Base-by-base conservation (phyloP, 148 eudicot species). In the Gaultheria prostrata region DNA sequence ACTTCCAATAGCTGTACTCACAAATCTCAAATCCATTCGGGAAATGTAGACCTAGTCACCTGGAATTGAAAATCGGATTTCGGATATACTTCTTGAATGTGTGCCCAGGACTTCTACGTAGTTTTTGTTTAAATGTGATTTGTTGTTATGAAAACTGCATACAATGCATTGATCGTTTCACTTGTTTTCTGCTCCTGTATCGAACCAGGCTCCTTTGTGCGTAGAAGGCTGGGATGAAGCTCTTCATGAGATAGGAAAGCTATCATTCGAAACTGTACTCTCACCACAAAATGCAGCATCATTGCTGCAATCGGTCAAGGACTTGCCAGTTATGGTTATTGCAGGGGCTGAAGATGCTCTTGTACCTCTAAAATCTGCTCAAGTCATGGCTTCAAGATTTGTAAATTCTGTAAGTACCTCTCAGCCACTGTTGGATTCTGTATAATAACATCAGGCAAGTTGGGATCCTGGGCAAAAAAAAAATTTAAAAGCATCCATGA, bases 181-280 rank as follows among this genome's bases (percentile, higher is more conserved):
- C 46, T 72, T 67, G 43, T 33, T 81, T 80, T 13, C 73, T n/a
- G 12, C 8, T 63, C 39, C 79, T 65, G 18, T 83, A 0, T 78
- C 77, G 65, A 63, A 45, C 79, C 91, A 97, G 99, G 98, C 94
- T 71, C 96, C 99, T 75, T 90, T 97, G 18, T 93, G 91, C 79
- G 92, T 95, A 73, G 98, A 97, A 89, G 98, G 99, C 50, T 97
- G 98, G 98, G 98, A 94, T 85, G 96, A 94, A 83, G 97, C 99
- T 45, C 94, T 97, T 18, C 95, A 95, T 83, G 98, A 97, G 87
- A 91, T 97, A 46, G 97, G 98, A 30, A 97, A 92, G 84, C 89
- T 95, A 63, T 95, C 99, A 63, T 90, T 80, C 78, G 98, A 97
- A 84, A 92, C 94, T 26, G 89, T 95, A 81, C 89, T 95, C 78